Percentiles rank a stretch among this genome's conserved stretches.
Conservation (phyloP, 495 filamentous ascomycete genomes). For the Rhypophila decipiens region DNA sequence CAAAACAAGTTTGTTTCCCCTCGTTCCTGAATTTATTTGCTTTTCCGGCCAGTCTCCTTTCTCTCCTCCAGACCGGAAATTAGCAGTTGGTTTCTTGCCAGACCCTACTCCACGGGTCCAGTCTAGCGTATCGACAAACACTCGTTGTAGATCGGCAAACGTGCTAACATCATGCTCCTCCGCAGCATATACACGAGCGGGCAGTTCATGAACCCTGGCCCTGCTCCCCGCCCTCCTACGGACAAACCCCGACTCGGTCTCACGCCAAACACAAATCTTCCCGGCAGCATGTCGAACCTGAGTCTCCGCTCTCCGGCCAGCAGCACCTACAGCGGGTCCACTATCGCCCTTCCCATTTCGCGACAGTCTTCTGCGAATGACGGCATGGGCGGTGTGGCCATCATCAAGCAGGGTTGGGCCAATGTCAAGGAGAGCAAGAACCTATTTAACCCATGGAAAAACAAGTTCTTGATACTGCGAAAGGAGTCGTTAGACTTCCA, state of each 20-base stretch:
- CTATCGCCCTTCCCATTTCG: constrained; percentile 60
- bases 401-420: constrained; percentile 82
- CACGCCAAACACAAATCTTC: constrained; percentile 63
- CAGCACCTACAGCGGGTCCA: constrained; percentile 54
- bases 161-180: constrained; percentile 14
- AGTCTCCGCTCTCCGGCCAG: constrained; percentile 57
- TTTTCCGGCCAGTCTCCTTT: no score
- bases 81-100: no score
- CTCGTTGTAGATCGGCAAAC: no score
- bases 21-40: not conserved
- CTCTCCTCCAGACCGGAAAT: no score
- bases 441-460: constrained; percentile 74
- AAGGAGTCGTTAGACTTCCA: constrained; percentile 86
- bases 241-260: constrained; percentile 75
- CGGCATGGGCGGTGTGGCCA: constrained; percentile 55
- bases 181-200: constrained; percentile 56
- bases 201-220: constrained; percentile 95
- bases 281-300: constrained; percentile 73
- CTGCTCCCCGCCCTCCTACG: constrained; percentile 82
- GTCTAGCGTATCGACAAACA: not conserved
- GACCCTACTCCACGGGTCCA: not conserved
- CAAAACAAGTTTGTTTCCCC: constrained; percentile 20
- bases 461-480: constrained; percentile 79
- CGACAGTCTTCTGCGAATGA: constrained; percentile 56
- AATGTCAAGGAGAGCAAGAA: constrained; percentile 87